Conservation (phyloP, 306 rosid species). For the cucumber (Cucumis sativus) region Cucumber_9930_V3 NC_026657.2:24043501-24044000, state of each 20-base stretch:
- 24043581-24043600: background rate
- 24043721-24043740: no score
- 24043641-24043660: slow-evolving; percentile 31
- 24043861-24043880: slow-evolving; percentile 24
- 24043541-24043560: background rate
- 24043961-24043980: no score
- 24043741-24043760: background rate
- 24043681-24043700: background rate
- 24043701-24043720: no score
- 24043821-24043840: slow-evolving; percentile 25
- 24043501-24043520: slow-evolving; percentile 12
- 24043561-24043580: background rate
- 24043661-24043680: slow-evolving; percentile 41
- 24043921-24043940: background rate
- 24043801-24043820: slow-evolving; percentile 17
- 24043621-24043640: no score
- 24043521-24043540: background rate
- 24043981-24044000: background rate
- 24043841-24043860: slow-evolving; percentile 16
- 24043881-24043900: slow-evolving; percentile 35
- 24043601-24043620: background rate
- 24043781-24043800: background rate
- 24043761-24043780: background rate
- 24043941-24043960: no score
- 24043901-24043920: background rate